These are phyloP conservation scores for Nyctanthes arbortristis DNA, from an alignment of 257 asterid genomes.

Conservation along the genomic window DNA sequence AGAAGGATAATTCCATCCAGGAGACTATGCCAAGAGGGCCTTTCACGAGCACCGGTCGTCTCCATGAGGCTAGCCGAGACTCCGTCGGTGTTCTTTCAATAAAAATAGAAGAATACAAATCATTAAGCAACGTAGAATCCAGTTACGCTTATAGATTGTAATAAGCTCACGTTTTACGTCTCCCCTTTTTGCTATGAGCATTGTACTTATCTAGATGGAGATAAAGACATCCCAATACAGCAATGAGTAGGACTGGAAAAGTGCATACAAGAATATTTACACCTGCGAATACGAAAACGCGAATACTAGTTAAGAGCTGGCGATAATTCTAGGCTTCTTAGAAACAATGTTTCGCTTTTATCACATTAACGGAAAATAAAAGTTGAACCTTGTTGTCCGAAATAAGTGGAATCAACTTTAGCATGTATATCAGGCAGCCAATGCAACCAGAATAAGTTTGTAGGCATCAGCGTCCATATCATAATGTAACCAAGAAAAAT, in stretches of 20 bases:
- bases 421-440: constrained; percentile 43
- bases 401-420: constrained; percentile 30
- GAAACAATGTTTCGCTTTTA: not conserved
- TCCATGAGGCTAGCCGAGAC: constrained; percentile 27
- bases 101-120: not conserved
- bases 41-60: constrained; percentile 29
- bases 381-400: constrained; percentile 40
- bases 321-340: not conserved
- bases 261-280: constrained; percentile 35
- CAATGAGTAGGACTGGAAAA: constrained; percentile 36
- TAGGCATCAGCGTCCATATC: constrained; percentile 67
- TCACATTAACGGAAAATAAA: not conserved
- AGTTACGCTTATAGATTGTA: no score
- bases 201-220: constrained; percentile 39
- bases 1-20: constrained; percentile 29
- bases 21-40: constrained; percentile 51
- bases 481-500: constrained; percentile 41
- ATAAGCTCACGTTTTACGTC: no score
- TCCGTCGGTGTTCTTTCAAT: constrained; percentile 24
- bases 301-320: not conserved
- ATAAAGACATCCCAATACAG: constrained; percentile 44
- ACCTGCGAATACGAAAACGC: constrained; percentile 27
- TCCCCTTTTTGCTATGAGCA: constrained; percentile 22
- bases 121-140: not conserved
- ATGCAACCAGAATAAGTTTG: constrained; percentile 43